Percentiles rank a stretch among this genome's conserved stretches.
Evolutionary conservation across 2,329 filamentous ascomycete species (phyloP).

Genomic region (Epichloe sylvatica): DNA sequence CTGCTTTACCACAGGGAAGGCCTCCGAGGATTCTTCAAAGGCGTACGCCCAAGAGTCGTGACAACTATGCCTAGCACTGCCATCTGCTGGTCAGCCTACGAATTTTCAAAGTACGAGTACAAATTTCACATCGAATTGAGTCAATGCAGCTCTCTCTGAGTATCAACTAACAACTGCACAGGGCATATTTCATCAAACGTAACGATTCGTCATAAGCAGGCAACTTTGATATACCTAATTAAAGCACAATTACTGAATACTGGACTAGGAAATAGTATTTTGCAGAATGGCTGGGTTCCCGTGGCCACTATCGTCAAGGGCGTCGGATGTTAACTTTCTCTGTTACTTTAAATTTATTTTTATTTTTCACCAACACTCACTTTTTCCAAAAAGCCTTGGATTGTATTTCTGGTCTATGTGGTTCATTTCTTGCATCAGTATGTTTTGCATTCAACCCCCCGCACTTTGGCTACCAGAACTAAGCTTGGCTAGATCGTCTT

Average conservation of each 20-base stretch:
- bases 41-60: constrained; percentile 77
- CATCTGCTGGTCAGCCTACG: constrained; percentile 88
- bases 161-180: constrained; percentile 12
- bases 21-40: constrained; percentile 78
- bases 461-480: background rate
- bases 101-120: constrained; percentile 56
- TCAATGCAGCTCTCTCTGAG: constrained; percentile 55
- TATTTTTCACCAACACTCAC: background rate
- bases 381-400: background rate
- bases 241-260: background rate
- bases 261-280: background rate
- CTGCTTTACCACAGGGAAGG: constrained; percentile 79
- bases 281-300: background rate
- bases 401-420: background rate
- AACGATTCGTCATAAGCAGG: constrained; percentile 29
- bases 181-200: constrained; percentile 46
- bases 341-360: background rate
- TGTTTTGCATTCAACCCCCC: background rate
- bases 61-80: constrained; percentile 98
- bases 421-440: background rate
- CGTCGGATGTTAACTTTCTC: background rate
- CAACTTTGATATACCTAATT: background rate
- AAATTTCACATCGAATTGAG: constrained; percentile 43
- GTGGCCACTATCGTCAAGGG: background rate
- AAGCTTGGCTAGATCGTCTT: background rate